These are phyloP conservation scores for Umbilicus rupestris DNA, from an alignment of 164 flowering plant genomes.

Conservation along the genomic window DNA sequence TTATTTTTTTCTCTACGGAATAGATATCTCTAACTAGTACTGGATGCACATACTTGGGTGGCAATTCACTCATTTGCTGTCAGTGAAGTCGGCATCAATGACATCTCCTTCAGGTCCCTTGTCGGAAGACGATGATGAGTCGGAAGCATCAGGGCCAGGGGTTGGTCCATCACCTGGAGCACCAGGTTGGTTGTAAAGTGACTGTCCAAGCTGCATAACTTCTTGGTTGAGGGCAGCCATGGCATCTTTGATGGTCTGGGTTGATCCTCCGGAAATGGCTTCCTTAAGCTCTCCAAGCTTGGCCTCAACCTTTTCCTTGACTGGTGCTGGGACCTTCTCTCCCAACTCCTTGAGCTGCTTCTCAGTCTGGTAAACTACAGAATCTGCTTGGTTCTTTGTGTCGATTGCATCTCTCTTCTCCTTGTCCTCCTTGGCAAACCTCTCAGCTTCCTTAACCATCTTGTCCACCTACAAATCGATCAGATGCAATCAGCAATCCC, in stretches of 20 bases:
- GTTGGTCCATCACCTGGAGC: conserved; percentile 22
- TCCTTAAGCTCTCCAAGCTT: conserved; percentile 40
- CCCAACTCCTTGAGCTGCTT: conserved; percentile 48
- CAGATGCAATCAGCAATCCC: not conserved
- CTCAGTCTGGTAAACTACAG: conserved; percentile 45
- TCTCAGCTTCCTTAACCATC: conserved; percentile 46
- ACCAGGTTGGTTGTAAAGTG: conserved; percentile 40
- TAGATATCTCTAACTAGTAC: too few relatives aligned
- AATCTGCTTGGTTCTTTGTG: conserved; percentile 53
- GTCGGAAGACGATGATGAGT: too few relatives aligned
- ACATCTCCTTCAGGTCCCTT: conserved; percentile 43
- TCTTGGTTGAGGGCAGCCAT: conserved; percentile 45
- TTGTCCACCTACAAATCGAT: conserved; percentile 24
- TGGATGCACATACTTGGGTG: too few relatives aligned
- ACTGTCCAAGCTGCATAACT: conserved; percentile 48
- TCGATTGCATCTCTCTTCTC: conserved; percentile 49
- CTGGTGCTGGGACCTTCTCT: conserved; percentile 37
- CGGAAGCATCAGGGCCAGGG: too few relatives aligned
- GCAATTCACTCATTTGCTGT: conserved; percentile 37
- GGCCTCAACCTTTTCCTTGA: conserved; percentile 44
- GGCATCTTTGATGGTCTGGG: conserved; percentile 36
- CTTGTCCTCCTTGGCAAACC: conserved; percentile 44
- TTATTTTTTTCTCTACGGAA: too few relatives aligned
- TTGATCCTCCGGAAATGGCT: conserved; percentile 29
- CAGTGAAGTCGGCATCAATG: conserved; percentile 47